Evolutionary conservation across 768 basidiomycete genomes (phyloP).

Genomic region (Boletus rufocinnamomeus): DNA sequence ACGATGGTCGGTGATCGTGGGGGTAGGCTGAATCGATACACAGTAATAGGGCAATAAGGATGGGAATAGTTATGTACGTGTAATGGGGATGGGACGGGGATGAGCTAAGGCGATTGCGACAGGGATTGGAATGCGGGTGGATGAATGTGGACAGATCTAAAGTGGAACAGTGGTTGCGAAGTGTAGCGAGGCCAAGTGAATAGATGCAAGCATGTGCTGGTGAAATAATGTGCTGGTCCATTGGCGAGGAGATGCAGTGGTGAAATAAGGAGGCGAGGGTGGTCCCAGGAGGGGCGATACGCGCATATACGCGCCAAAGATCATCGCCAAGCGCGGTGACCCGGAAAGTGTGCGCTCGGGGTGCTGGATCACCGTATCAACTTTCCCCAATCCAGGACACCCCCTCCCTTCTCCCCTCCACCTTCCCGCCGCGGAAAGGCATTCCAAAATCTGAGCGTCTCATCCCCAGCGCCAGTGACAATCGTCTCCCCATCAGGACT

Average conservation of each 20-base stretch:
- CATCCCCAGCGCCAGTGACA: slow-evolving; percentile 97
- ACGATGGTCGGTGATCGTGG: slow-evolving; percentile 11
- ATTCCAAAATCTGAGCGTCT: slow-evolving; percentile 97
- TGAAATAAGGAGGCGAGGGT: background rate
- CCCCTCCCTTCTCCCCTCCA: slow-evolving; percentile 39
- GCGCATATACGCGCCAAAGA: slow-evolving; percentile 11
- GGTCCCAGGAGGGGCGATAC: background rate
- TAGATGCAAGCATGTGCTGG: slow-evolving; percentile 31
- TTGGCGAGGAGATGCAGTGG: slow-evolving; percentile 7
- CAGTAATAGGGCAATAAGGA: slow-evolving; percentile 29
- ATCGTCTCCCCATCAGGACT: slow-evolving; percentile 97
- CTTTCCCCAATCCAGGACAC: slow-evolving; percentile 47
- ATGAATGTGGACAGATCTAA: slow-evolving; percentile 26
- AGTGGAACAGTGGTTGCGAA: slow-evolving; percentile 16
- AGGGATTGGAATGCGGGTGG: slow-evolving; percentile 20
- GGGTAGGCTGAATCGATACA: slow-evolving; percentile 28
- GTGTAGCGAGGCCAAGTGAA: slow-evolving; percentile 15
- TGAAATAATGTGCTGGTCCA: slow-evolving; percentile 25
- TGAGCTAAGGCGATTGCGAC: slow-evolving; percentile 15
- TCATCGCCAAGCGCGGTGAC: background rate
- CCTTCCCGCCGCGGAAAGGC: slow-evolving; percentile 82
- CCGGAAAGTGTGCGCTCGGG: background rate
- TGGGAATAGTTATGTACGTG: slow-evolving; percentile 30
- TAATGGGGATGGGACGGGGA: background rate
- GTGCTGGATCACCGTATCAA: slow-evolving; percentile 47